Evolutionary conservation across 2,329 filamentous ascomycete genomes (phyloP).

Genomic region (Clonostachys byssicola): DNA sequence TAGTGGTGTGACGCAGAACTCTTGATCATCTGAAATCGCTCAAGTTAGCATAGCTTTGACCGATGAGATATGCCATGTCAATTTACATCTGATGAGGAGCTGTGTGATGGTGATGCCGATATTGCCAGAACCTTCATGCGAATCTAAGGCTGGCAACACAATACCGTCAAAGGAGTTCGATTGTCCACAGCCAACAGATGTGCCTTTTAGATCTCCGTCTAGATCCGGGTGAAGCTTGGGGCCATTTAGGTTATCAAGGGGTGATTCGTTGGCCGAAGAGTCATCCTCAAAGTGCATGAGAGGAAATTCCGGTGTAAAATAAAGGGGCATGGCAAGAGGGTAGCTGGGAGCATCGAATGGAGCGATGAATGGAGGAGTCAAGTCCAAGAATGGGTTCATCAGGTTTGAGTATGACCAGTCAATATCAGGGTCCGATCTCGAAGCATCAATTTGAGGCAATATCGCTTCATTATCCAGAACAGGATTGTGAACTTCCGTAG

Average conservation of each 20-base stretch:
- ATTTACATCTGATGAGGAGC: no score
- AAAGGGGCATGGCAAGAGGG: neutral
- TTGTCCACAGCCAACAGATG: neutral
- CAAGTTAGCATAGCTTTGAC: no score
- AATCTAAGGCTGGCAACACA: neutral
- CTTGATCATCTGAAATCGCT: slow-evolving; percentile 18
- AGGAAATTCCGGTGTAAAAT: neutral
- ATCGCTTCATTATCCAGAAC: neutral
- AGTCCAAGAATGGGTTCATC: neutral
- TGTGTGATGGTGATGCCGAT: no score
- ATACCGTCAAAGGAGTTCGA: neutral
- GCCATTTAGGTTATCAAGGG: neutral
- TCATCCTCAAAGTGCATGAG: neutral
- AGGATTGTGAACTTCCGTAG: neutral
- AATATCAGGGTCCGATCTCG: neutral
- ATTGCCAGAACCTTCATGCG: neutral
- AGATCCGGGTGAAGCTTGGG: neutral
- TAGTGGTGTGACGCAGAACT: slow-evolving; percentile 23
- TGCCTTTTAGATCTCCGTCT: no score
- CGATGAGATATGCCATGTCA: no score
- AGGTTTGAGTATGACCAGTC: neutral
- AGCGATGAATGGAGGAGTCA: neutral
- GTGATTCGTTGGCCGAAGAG: neutral
- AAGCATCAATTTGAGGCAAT: no score
- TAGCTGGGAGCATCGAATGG: neutral